phyloP scores from a whole-genome alignment of 106 monocot genomes.

The Posidonia australis region DNA sequence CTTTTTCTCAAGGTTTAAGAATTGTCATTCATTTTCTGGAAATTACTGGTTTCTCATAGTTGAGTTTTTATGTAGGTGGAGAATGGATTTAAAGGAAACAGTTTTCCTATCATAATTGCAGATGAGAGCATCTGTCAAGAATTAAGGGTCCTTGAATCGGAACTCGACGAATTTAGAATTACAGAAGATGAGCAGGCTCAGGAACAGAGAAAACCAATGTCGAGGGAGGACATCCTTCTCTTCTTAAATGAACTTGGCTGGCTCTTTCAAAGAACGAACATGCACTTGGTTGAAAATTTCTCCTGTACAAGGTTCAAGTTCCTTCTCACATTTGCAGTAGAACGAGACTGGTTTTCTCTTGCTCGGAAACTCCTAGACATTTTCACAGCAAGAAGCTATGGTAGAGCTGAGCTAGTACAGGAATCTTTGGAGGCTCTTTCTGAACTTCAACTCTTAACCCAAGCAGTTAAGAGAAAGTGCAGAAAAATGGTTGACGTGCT shows the following conservation, averaged over 20 bases:
- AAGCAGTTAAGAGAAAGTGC: constrained; percentile 86
- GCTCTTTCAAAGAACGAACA: constrained; percentile 69
- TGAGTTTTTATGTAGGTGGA: constrained; percentile 57
- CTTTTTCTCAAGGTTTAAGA: background rate
- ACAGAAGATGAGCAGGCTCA: constrained; percentile 27
- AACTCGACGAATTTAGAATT: constrained; percentile 32
- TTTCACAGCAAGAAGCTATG: constrained; percentile 41
- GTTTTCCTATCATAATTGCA: constrained; percentile 85
- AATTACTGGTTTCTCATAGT: background rate
- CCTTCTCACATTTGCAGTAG: constrained; percentile 68
- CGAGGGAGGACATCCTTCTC: constrained; percentile 60
- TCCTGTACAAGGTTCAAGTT: constrained; percentile 65
- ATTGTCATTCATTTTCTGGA: background rate
- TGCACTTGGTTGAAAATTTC: constrained; percentile 26
- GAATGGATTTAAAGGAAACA: constrained; percentile 93
- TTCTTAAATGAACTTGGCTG: constrained; percentile 97
- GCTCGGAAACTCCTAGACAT: constrained; percentile 60
- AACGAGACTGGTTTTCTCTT: constrained; percentile 67
- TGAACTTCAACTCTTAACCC: constrained; percentile 67
- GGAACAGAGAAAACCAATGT: constrained; percentile 23
- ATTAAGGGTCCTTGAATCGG: constrained; percentile 65
- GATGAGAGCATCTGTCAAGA: constrained; percentile 67
- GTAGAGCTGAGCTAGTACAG: constrained; percentile 23
- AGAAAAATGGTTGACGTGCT: constrained; percentile 85
- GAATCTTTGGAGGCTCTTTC: constrained; percentile 63